A percentile compares a stretch with the other conserved stretches of the same genome.
Evolutionary conservation across 371 early-diverging fungal species (phyloP).

Genomic region (Batrachochytrium dendrobatidis): DNA sequence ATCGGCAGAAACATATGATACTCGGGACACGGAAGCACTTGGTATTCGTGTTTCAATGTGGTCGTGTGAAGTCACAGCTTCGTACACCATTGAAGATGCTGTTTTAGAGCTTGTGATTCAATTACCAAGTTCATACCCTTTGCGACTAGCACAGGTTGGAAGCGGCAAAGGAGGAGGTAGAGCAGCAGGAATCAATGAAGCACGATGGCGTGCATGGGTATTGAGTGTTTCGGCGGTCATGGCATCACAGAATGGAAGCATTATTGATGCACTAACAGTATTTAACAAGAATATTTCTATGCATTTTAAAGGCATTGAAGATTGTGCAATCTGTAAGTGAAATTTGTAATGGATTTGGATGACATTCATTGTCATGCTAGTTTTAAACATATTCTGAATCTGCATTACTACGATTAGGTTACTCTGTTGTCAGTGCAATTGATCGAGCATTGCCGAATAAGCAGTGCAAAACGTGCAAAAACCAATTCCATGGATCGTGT

Average conservation of each 20-base stretch:
- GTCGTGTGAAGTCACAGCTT: slow-evolving; percentile 65
- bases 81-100: slow-evolving; percentile 79
- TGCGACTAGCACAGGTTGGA: slow-evolving; percentile 73
- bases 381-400: background rate
- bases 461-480: slow-evolving; percentile 90
- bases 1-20: slow-evolving; percentile 40
- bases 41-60: slow-evolving; percentile 60
- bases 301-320: slow-evolving; percentile 88
- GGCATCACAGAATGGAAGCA: slow-evolving; percentile 70
- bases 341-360: background rate
- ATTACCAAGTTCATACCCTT: slow-evolving; percentile 74
- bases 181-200: slow-evolving; percentile 77
- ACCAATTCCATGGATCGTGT: slow-evolving; percentile 91
- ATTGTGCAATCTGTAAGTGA: slow-evolving; percentile 81
- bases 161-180: slow-evolving; percentile 42
- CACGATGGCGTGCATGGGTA: slow-evolving; percentile 86
- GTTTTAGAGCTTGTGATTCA: slow-evolving; percentile 73
- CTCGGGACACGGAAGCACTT: slow-evolving; percentile 42
- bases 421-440: slow-evolving; percentile 81
- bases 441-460: slow-evolving; percentile 86
- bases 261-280: slow-evolving; percentile 71
- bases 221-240: slow-evolving; percentile 70
- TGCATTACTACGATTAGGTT: slow-evolving; percentile 31
- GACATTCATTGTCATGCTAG: background rate
- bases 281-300: slow-evolving; percentile 75